Evolutionary conservation across 345 rosid species (phyloP).

Genomic region (Arabis hirsuta): DNA sequence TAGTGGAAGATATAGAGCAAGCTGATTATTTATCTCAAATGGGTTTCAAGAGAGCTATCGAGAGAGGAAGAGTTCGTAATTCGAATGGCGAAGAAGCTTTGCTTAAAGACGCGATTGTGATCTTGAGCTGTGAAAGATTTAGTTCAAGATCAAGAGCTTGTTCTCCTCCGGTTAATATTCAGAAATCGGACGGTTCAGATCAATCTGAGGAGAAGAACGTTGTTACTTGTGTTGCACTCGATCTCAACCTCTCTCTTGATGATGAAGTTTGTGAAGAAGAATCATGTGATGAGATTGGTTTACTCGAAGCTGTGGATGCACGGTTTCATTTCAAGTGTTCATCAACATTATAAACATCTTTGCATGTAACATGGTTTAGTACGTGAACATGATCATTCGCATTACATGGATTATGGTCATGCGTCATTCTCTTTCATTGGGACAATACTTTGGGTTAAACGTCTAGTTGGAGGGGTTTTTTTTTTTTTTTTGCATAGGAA

Average conservation of each 20-base stretch:
- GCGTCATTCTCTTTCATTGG: conserved; percentile 31
- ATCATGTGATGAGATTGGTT: conserved; percentile 64
- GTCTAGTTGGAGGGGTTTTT: conserved; percentile 27
- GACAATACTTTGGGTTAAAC: conserved; percentile 37
- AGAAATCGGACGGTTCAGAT: conserved; percentile 48
- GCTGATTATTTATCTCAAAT: conserved; percentile 65
- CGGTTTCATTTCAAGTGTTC: conserved; percentile 54
- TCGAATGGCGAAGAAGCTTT: conserved; percentile 55
- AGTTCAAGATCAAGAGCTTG: conserved; percentile 75
- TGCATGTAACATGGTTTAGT: conserved; percentile 22
- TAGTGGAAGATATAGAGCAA: conserved; percentile 77
- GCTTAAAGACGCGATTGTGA: conserved; percentile 68
- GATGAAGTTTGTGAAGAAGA: conserved; percentile 51
- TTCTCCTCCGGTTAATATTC: conserved; percentile 51
- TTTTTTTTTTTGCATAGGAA: conserved; percentile 25
- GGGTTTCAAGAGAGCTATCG: conserved; percentile 75
- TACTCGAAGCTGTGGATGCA: conserved; percentile 75
- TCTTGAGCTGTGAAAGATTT: conserved; percentile 78
- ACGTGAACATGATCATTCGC: conserved; percentile 22
- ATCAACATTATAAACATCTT: conserved; percentile 29
- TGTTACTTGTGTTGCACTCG: conserved; percentile 57
- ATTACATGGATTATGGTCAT: conserved; percentile 20
- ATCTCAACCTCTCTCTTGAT: conserved; percentile 72
- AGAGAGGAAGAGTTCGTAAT: conserved; percentile 60
- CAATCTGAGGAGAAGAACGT: conserved; percentile 41